These are phyloP conservation scores for Gremmenia infestans DNA, from an alignment of 2,329 filamentous ascomycete species.

Conservation along the genomic window DNA sequence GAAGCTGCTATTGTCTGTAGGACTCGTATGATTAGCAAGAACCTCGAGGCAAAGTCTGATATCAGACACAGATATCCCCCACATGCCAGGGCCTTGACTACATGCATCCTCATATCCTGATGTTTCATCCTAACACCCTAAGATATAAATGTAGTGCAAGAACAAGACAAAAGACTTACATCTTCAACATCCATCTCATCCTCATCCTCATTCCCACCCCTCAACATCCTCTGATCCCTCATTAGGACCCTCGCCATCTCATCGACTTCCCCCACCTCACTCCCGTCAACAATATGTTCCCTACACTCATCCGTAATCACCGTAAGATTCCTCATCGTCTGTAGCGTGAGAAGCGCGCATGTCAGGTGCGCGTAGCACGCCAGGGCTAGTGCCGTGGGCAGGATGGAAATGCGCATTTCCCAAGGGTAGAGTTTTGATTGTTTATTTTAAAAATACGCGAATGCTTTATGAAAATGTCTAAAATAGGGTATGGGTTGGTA, in stretches of 20 bases:
- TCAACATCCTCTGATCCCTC: background rate
- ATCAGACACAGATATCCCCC: background rate
- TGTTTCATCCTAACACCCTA: background rate
- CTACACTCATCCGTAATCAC: conserved; percentile 12
- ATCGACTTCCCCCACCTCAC: background rate
- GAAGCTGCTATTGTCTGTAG: conserved; percentile 20
- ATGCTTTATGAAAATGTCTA: too few relatives aligned
- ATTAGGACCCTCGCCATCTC: conserved; percentile 1
- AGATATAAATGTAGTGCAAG: conserved; percentile 5
- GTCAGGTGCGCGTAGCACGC: background rate
- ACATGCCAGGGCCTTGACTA: background rate
- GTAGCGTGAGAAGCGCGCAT: conserved; percentile 17
- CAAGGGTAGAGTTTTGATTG: too few relatives aligned
- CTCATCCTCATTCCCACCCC: conserved; percentile 1
- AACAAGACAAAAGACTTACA: conserved; percentile 16
- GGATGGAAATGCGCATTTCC: background rate
- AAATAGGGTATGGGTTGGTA: too few relatives aligned
- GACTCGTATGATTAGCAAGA: conserved; percentile 1
- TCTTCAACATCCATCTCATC: conserved; percentile 21
- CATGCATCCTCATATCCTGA: background rate
- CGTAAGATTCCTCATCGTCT: conserved; percentile 20
- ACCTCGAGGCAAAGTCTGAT: background rate
- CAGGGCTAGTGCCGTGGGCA: background rate
- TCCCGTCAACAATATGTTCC: conserved; percentile 4
- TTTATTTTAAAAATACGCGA: too few relatives aligned